Conservation (phyloP, 169 alveolate species). For the Eimeria necatrix region DNA sequence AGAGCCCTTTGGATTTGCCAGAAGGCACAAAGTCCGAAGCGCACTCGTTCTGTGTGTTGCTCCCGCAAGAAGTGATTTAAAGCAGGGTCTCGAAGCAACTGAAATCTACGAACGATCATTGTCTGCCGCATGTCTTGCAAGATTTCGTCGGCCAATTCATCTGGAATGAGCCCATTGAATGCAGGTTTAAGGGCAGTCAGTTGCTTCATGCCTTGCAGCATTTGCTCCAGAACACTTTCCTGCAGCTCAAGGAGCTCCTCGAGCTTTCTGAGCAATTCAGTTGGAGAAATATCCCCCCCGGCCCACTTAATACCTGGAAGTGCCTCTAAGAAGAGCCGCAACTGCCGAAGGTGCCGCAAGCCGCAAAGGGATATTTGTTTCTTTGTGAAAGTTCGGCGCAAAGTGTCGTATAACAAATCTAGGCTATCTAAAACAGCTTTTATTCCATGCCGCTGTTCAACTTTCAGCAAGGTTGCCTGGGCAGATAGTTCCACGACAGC, state of each 20-base stretch:
- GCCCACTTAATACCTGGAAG: background rate
- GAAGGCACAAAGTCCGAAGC: background rate
- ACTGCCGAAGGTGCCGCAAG: background rate
- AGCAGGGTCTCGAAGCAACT: background rate
- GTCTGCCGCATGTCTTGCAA: background rate
- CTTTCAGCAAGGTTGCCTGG: background rate
- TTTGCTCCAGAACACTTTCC: background rate
- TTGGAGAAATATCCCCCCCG: background rate
- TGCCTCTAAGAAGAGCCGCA: background rate
- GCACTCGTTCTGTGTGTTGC: background rate
- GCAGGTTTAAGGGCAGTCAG: background rate
- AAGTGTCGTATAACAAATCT: background rate
- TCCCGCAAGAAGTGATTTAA: background rate
- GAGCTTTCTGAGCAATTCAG: background rate
- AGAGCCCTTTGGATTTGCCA: background rate
- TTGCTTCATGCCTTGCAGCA: background rate
- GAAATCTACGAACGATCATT: background rate
- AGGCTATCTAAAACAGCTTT: background rate
- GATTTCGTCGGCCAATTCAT: background rate
- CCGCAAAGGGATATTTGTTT: background rate
- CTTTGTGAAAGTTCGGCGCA: background rate
- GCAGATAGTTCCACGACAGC: conserved; percentile 25
- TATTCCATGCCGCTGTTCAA: background rate
- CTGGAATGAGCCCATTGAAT: too few species aligned
- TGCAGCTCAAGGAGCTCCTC: background rate